These are phyloP conservation scores for Ogataea allantospora DNA, from an alignment of 805 yeast genomes.

Conservation along the genomic window DNA sequence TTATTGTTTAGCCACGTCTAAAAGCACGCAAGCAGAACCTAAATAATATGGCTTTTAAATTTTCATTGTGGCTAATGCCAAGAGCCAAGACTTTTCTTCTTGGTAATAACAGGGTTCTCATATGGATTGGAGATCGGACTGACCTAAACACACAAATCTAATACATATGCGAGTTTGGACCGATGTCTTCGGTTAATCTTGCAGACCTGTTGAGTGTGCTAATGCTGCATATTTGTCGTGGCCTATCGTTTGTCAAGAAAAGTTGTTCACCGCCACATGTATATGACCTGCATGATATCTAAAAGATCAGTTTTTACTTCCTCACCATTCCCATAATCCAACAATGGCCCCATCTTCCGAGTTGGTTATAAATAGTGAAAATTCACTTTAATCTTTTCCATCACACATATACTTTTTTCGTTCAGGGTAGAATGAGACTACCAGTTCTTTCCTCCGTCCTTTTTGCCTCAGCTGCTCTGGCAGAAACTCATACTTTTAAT, in stretches of 20 bases:
- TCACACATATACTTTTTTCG: conserved; percentile 19
- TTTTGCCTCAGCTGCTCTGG: conserved; percentile 26
- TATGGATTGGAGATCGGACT: too few species aligned
- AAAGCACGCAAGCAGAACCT: too few species aligned
- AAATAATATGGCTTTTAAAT: conserved; percentile 1
- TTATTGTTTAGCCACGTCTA: neutral
- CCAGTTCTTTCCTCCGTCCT: conserved; percentile 16
- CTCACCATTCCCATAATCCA: neutral
- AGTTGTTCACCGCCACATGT: conserved; percentile 7
- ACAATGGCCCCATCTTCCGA: neutral
- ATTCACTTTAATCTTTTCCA: conserved; percentile 1
- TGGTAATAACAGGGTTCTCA: too few species aligned
- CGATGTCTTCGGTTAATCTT: too few species aligned
- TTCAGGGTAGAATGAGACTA: conserved; percentile 19
- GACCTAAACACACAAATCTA: too few species aligned
- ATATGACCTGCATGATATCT: conserved; percentile 7
- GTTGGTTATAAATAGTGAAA: neutral
- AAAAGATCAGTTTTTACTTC: conserved; percentile 6
- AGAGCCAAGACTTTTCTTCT: too few species aligned
- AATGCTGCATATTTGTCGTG: too few species aligned
- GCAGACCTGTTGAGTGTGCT: too few species aligned
- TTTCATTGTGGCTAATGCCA: conserved; percentile 1
- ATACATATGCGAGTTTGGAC: too few species aligned
- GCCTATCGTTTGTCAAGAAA: neutral
- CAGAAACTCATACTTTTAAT: conserved; percentile 58